Evolutionary conservation across 371 early-diverging fungal species (phyloP).

Genomic region (Rhizopus microsporus): DNA sequence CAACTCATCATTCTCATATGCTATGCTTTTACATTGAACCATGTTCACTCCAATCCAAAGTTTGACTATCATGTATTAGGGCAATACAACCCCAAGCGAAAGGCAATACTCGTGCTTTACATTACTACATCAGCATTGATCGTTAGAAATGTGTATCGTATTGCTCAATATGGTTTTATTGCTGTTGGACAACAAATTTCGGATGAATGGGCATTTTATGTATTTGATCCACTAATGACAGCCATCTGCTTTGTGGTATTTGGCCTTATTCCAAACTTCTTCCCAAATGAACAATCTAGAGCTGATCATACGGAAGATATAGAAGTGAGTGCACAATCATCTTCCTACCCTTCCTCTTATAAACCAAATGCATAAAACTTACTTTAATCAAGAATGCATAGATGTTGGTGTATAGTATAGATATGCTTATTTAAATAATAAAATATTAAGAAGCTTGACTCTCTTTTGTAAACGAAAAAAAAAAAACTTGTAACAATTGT

Average conservation of each 20-base stretch:
- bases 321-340: no score
- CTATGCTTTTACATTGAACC: background rate
- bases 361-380: no score
- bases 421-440: no score
- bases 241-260: constrained; percentile 1
- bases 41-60: background rate
- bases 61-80: constrained; percentile 2
- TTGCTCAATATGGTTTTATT: background rate
- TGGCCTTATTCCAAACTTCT: background rate
- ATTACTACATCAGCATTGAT: background rate
- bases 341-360: no score
- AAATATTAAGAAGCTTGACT: no score
- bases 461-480: no score
- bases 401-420: no score
- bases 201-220: constrained; percentile 10
- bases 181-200: background rate
- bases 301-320: no score
- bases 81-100: constrained; percentile 4
- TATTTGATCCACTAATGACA: constrained; percentile 12
- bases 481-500: no score
- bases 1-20: background rate
- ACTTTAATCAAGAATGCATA: no score
- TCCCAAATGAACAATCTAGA: background rate
- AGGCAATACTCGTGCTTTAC: background rate
- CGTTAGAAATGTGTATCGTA: constrained; percentile 7